A percentile compares a stretch with the other conserved stretches of the same genome.
phyloP scores from a whole-genome alignment of 208 protist species.

The Leishmania mexicana region DNA sequence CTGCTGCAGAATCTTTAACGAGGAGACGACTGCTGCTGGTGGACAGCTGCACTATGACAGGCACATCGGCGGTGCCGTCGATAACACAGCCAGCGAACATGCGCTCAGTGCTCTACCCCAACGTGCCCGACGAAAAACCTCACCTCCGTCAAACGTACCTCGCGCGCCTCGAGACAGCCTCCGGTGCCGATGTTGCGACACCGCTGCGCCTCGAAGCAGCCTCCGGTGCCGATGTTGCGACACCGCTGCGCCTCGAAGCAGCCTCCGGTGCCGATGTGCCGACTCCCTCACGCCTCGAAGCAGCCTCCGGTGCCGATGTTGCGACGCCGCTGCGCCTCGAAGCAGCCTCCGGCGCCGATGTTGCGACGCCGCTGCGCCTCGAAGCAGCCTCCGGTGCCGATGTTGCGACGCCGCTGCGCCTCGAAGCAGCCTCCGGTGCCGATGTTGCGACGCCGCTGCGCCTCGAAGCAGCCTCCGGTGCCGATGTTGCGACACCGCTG shows the following conservation, averaged over 20 bases:
- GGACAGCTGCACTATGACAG: background rate
- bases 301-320: no score
- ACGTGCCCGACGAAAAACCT: background rate
- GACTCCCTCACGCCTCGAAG: background rate
- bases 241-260: background rate
- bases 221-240: background rate
- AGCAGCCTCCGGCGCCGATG: background rate
- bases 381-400: no score
- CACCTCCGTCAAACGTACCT: background rate
- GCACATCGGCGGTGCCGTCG: background rate
- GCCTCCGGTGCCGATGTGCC: background rate
- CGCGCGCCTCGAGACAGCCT: background rate
- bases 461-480: no score
- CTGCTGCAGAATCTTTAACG: background rate
- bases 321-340: background rate
- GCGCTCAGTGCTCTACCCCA: background rate
- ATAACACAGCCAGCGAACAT: background rate
- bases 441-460: background rate
- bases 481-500: background rate
- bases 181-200: background rate
- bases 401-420: background rate
- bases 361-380: background rate
- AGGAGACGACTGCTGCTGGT: background rate
- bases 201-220: background rate
- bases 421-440: background rate